Evolutionary conservation across 202 grass and related monocot genomes (phyloP).

Genomic region (Digitaria exilis): DNA sequence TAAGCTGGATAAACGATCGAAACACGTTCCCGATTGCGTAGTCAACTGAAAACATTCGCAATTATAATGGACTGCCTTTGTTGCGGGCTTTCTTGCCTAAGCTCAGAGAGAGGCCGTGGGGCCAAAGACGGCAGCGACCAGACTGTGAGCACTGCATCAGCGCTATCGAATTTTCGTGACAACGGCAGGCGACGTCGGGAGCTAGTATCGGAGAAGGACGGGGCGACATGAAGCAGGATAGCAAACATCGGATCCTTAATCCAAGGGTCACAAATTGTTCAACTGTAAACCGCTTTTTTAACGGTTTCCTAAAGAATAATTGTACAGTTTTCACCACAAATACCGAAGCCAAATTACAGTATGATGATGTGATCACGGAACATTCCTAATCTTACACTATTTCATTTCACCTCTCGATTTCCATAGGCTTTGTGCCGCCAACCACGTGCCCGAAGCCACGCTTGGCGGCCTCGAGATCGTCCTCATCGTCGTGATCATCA

Average conservation of each 20-base stretch:
- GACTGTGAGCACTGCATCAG: too few species aligned
- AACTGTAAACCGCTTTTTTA: background rate
- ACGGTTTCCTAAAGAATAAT: background rate
- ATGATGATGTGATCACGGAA: background rate
- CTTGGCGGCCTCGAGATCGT: constrained; percentile 63
- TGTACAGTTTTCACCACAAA: background rate
- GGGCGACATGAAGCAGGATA: background rate
- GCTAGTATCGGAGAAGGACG: too few species aligned
- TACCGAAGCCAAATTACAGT: too few species aligned
- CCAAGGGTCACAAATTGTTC: background rate
- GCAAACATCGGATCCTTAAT: background rate
- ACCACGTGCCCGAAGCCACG: constrained; percentile 35
- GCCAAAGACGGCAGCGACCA: too few species aligned
- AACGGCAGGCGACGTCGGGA: too few species aligned
- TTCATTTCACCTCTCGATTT: constrained; percentile 54
- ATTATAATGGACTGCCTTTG: background rate
- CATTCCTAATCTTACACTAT: background rate
- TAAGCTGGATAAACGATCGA: background rate
- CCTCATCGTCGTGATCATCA: constrained; percentile 54
- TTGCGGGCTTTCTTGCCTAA: background rate
- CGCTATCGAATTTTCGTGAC: background rate
- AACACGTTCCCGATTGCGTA: background rate
- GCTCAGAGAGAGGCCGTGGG: background rate
- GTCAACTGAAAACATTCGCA: background rate
- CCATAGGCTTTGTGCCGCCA: constrained; percentile 11